These are phyloP conservation scores for Calocybe gangraenosa DNA, from an alignment of 768 basidiomycete species.

Conservation along the genomic window DNA sequence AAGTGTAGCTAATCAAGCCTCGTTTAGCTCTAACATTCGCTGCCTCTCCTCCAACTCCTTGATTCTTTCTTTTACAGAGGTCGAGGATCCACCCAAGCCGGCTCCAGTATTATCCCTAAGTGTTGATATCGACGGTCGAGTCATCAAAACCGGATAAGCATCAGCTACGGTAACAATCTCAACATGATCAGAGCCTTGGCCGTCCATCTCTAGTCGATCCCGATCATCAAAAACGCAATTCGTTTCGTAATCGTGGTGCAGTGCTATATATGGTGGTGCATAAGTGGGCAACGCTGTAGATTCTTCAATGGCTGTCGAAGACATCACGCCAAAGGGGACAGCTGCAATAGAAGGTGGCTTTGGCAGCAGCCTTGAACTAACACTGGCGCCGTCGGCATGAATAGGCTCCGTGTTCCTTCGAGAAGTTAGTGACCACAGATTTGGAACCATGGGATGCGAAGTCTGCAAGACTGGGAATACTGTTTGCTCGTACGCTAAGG, in stretches of 20 bases:
- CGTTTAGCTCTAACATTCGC: constrained; percentile 1
- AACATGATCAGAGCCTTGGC: neutral
- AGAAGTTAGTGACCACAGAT: neutral
- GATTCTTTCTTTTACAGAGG: constrained; percentile 38
- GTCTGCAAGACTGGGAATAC: too few relatives aligned
- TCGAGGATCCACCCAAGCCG: constrained; percentile 7
- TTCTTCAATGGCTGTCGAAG: neutral
- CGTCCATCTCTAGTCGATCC: neutral
- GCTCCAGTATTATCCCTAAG: too few relatives aligned
- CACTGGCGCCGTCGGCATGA: neutral
- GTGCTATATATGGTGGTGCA: neutral
- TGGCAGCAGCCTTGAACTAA: constrained; percentile 16
- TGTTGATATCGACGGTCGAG: constrained; percentile 3
- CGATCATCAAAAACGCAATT: too few relatives aligned
- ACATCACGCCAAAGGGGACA: neutral
- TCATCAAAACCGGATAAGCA: neutral
- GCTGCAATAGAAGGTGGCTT: constrained; percentile 9
- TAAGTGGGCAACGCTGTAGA: neutral
- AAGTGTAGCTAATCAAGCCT: constrained; percentile 1
- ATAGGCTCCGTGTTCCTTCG: neutral
- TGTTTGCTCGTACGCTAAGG: too few relatives aligned
- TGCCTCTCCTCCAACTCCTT: constrained; percentile 32
- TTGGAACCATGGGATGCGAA: too few relatives aligned
- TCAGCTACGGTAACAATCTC: neutral
- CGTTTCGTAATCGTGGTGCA: neutral